phyloP scores from a whole-genome alignment of 805 yeast species.

The Schizosaccharomyces lindneri region DNA sequence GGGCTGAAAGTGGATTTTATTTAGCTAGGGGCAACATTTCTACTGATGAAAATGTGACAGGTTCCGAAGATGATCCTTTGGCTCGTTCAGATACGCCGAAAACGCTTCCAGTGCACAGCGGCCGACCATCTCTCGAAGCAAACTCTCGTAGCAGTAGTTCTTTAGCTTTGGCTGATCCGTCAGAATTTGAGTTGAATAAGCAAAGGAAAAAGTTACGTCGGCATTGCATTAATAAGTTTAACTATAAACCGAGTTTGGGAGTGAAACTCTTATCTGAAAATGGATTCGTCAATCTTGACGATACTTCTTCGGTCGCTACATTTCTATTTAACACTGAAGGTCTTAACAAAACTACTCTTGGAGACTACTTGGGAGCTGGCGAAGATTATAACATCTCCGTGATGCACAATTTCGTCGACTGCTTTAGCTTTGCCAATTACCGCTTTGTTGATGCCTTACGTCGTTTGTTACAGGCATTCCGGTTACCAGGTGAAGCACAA shows the following conservation, averaged over 20 bases:
- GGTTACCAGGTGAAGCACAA: slow-evolving; percentile 96
- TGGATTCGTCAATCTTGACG: slow-evolving; percentile 35
- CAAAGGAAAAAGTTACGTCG: slow-evolving; percentile 58
- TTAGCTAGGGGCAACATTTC: slow-evolving; percentile 1
- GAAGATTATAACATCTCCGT: slow-evolving; percentile 48
- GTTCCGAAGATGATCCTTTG: neutral
- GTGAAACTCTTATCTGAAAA: slow-evolving; percentile 33
- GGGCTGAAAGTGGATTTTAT: slow-evolving; percentile 47
- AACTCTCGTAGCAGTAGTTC: neutral
- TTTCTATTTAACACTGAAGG: slow-evolving; percentile 48
- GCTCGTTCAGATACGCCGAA: neutral
- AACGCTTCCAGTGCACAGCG: neutral
- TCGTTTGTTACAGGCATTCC: slow-evolving; percentile 56
- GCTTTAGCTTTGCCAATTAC: slow-evolving; percentile 45
- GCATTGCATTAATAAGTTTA: slow-evolving; percentile 58
- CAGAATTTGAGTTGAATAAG: slow-evolving; percentile 64
- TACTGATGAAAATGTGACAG: neutral
- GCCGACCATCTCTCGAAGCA: neutral
- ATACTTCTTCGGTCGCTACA: slow-evolving; percentile 45
- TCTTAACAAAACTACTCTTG: slow-evolving; percentile 59
- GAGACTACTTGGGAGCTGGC: slow-evolving; percentile 83
- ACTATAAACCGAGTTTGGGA: slow-evolving; percentile 67
- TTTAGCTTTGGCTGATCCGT: slow-evolving; percentile 35
- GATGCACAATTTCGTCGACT: slow-evolving; percentile 84
- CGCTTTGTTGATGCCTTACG: slow-evolving; percentile 73